These are phyloP conservation scores for Suhomyces terraborum DNA, from an alignment of 1,139 yeast species.

Conservation along the genomic window DNA sequence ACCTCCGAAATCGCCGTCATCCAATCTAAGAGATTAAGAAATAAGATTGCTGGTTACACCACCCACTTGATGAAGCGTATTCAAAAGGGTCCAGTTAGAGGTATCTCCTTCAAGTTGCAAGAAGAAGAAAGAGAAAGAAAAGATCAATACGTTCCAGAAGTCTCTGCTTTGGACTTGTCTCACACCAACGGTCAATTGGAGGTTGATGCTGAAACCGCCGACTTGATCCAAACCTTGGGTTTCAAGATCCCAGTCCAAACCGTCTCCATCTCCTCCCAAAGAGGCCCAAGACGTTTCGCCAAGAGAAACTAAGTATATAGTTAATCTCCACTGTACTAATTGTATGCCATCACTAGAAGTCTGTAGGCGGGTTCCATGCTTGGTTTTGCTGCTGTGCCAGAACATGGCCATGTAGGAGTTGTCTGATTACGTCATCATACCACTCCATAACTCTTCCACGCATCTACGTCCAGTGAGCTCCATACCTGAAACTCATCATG, in stretches of 20 bases:
- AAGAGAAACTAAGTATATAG: slow-evolving; percentile 71
- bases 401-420: too few relatives aligned
- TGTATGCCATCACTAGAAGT: slow-evolving; percentile 5
- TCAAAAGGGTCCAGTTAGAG: slow-evolving; percentile 99
- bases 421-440: slow-evolving; percentile 10
- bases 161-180: slow-evolving; percentile 98
- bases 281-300: slow-evolving; percentile 93
- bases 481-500: slow-evolving; percentile 9
- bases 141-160: slow-evolving; percentile 99
- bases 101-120: slow-evolving; percentile 99
- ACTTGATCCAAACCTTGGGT: slow-evolving; percentile 93
- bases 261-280: slow-evolving; percentile 89
- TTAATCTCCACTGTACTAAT: slow-evolving; percentile 15
- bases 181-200: slow-evolving; percentile 96
- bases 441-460: slow-evolving; percentile 1
- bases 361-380: too few relatives aligned
- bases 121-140: slow-evolving; percentile 99
- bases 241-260: slow-evolving; percentile 93
- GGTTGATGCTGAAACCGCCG: slow-evolving; percentile 98
- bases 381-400: too few relatives aligned
- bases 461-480: too few relatives aligned
- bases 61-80: slow-evolving; percentile 99
- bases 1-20: slow-evolving; percentile 98
- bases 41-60: slow-evolving; percentile 99
- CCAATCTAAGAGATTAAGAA: slow-evolving; percentile 99